Evolutionary conservation across 805 yeast species (phyloP).

Genomic region (Novakomyces olei): DNA sequence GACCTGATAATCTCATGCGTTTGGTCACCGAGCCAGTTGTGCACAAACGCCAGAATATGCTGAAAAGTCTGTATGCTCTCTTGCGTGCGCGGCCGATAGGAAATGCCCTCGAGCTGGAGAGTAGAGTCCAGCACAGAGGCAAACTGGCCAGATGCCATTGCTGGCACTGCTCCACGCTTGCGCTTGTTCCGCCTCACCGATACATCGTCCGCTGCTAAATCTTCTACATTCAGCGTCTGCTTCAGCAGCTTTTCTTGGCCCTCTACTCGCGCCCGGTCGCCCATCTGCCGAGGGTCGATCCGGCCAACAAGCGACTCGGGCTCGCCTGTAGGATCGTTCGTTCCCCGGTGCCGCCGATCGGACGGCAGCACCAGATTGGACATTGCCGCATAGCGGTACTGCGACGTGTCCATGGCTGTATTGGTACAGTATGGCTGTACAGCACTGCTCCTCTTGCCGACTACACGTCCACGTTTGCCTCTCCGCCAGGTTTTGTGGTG

Average conservation of each 20-base stretch:
- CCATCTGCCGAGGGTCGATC: conserved; percentile 51
- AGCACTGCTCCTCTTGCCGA: too few species aligned
- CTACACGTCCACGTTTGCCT: too few species aligned
- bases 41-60: conserved; percentile 36
- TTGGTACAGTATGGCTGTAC: too few species aligned
- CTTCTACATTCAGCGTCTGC: not conserved
- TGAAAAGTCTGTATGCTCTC: conserved; percentile 32
- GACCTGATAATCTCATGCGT: conserved; percentile 50
- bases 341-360: conserved; percentile 29
- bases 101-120: conserved; percentile 24
- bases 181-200: conserved; percentile 9
- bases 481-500: too few species aligned
- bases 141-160: conserved; percentile 1
- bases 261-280: conserved; percentile 19
- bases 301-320: conserved; percentile 58
- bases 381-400: conserved; percentile 25
- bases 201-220: not conserved
- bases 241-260: not conserved
- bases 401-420: conserved; percentile 1
- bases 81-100: conserved; percentile 41
- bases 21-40: conserved; percentile 42
- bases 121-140: conserved; percentile 17
- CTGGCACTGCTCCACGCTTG: conserved; percentile 4
- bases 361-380: conserved; percentile 48
- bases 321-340: conserved; percentile 30